Base-by-base conservation (phyloP, 441 rosid genomes). In the Erodium chrysanthum region DNA sequence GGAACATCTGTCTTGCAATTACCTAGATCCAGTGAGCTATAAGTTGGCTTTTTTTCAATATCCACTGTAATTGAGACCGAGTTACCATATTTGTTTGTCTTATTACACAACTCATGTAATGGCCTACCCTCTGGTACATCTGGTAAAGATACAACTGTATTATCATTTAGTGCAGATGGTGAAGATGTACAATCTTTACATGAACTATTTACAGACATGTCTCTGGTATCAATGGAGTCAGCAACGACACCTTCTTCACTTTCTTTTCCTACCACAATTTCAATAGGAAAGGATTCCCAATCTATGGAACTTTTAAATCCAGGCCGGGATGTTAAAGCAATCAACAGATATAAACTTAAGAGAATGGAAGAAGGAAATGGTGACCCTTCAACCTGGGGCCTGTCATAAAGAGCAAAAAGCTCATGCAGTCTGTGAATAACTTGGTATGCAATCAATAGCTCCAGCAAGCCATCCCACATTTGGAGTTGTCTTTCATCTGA, bases 331-430 rank as follows among this genome's bases (percentile, higher is more conserved):
- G 91, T 86, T 76, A 88, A 79, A 76, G 84, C 84, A 64, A 85
- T 90, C 83, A 88, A 75, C 62, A 88, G 78, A 74, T 83, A 74
- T 71, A 88, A 84, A 68, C 95, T 81, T 71, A 81, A 68, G 68
- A 84, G 85, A 73, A 88, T 88, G 29, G 95, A 85, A 63, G 89
- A 81, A 77, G 95, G 91, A 75, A 88, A 86, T 6, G 95, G 86
- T 10, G 85, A 83, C 66, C 95, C 95, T 82, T 88, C 95, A 66
- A 85, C 88, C 76, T 88, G 95, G 66, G 95, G 91, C 83, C 91
- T 83, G 74, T 88, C 95, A 79, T 88, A 88, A 23, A 88, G 87
- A 33, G 91, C 91, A 72, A 86, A 86, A 69, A 88, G 91, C 78
- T 88, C 95, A 46, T 88, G 81, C 68, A 88, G 71, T 29, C 86